phyloP scores from a whole-genome alignment of 148 eudicot genomes.

The Oxyria digyna region DNA sequence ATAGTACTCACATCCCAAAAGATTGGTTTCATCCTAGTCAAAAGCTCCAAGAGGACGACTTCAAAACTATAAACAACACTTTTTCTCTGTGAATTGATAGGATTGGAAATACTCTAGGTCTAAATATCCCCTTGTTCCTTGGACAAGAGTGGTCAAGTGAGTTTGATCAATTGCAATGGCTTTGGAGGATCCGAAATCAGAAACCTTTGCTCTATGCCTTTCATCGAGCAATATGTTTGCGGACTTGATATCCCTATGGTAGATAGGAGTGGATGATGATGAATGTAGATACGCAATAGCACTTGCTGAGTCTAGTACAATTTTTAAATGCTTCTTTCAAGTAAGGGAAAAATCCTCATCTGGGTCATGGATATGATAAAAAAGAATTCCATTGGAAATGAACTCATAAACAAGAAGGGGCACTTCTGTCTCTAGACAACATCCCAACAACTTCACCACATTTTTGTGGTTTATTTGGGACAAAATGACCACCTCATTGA shows the following conservation, averaged over 20 bases:
- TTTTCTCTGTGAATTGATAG: too few relatives aligned
- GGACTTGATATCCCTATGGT: not conserved
- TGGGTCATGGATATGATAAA: not conserved
- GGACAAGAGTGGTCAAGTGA: too few relatives aligned
- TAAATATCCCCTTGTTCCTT: too few relatives aligned
- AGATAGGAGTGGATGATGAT: not conserved
- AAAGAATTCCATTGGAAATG: not conserved
- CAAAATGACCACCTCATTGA: not conserved
- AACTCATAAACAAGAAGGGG: not conserved
- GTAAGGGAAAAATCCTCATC: not conserved
- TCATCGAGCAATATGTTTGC: not conserved
- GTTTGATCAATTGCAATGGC: not conserved
- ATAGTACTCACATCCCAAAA: too few relatives aligned
- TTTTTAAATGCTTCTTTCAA: not conserved
- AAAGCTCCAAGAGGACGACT: too few relatives aligned
- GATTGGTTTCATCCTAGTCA: too few relatives aligned
- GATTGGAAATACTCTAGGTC: too few relatives aligned
- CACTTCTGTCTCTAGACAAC: not conserved
- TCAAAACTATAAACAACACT: too few relatives aligned
- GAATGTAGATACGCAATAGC: conserved; percentile 2
- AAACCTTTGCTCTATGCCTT: not conserved
- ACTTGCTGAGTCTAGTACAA: not conserved
- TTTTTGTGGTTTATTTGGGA: not conserved
- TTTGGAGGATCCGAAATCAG: not conserved
- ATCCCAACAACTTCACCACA: not conserved